Conservation (phyloP, 2,329 filamentous ascomycete genomes). For the Ascocoryne sarcoides region DNA sequence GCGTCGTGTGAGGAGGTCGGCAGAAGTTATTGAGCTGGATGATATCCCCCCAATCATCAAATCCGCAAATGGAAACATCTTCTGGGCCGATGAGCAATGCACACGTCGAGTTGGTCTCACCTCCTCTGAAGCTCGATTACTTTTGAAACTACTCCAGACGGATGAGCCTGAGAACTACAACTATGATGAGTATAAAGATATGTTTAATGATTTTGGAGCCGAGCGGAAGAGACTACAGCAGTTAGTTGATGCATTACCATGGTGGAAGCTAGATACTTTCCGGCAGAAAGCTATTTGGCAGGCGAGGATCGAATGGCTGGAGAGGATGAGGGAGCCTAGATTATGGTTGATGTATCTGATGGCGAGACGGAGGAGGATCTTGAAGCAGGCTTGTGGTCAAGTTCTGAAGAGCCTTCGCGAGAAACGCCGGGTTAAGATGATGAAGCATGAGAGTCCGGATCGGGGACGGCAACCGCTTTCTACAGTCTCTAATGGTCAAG, state of each 20-base stretch:
- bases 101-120: slow-evolving; percentile 18
- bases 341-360: slow-evolving; percentile 19
- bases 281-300: slow-evolving; percentile 13
- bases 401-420: slow-evolving; percentile 11
- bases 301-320: slow-evolving; percentile 17
- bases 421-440: slow-evolving; percentile 8
- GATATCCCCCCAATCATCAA: slow-evolving; percentile 21
- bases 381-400: slow-evolving; percentile 10
- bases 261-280: slow-evolving; percentile 13
- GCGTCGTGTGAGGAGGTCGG: slow-evolving; percentile 2
- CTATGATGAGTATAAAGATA: slow-evolving; percentile 16
- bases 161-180: slow-evolving; percentile 16
- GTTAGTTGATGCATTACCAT: slow-evolving; percentile 9
- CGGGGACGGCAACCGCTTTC: slow-evolving; percentile 1
- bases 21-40: slow-evolving; percentile 14
- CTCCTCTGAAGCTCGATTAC: slow-evolving; percentile 16
- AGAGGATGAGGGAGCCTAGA: slow-evolving; percentile 18
- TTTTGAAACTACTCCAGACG: slow-evolving; percentile 15
- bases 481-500: background rate
- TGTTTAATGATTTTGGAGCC: slow-evolving; percentile 17
- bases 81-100: slow-evolving; percentile 21
- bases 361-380: slow-evolving; percentile 17
- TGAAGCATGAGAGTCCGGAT: slow-evolving; percentile 1
- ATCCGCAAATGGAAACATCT: slow-evolving; percentile 18
- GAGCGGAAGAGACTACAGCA: slow-evolving; percentile 13